Evolutionary conservation across 192 early-diverging fungal species (phyloP).

Genomic region (Coemansia sp.): DNA sequence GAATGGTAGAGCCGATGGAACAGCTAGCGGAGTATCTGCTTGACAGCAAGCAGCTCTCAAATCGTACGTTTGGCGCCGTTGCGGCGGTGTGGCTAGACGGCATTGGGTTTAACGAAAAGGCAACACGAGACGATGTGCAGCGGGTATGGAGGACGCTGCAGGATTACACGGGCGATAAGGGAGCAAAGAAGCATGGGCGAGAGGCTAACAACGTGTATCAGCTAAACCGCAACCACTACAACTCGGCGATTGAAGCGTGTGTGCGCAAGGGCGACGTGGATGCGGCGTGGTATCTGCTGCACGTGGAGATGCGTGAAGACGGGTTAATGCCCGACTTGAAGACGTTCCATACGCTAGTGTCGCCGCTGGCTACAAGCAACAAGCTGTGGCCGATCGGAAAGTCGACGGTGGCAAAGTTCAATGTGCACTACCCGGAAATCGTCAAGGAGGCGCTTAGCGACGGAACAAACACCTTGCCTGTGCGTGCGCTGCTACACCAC

Average conservation of each 20-base stretch:
- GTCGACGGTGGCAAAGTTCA: conserved; percentile 39
- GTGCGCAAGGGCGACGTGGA: conserved; percentile 48
- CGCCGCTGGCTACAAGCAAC: conserved; percentile 33
- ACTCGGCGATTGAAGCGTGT: conserved; percentile 45
- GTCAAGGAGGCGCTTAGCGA: conserved; percentile 24
- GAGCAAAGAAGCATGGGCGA: background rate
- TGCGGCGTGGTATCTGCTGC: conserved; percentile 44
- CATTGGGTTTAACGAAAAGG: conserved; percentile 10
- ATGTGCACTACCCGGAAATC: conserved; percentile 27
- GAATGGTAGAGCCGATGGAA: conserved; percentile 30
- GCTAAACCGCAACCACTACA: conserved; percentile 45
- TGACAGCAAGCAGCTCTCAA: conserved; percentile 15
- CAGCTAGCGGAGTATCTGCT: conserved; percentile 37
- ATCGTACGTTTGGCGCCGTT: conserved; percentile 25
- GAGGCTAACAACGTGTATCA: background rate
- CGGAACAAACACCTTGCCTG: conserved; percentile 30
- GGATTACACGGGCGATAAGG: conserved; percentile 10
- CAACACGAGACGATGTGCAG: conserved; percentile 34
- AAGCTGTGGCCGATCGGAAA: conserved; percentile 52
- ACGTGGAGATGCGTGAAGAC: conserved; percentile 35
- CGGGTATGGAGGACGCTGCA: conserved; percentile 32
- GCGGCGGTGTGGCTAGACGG: conserved; percentile 50
- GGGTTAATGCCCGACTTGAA: conserved; percentile 26
- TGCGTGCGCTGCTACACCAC: conserved; percentile 27
- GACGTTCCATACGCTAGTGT: conserved; percentile 44